These are phyloP conservation scores for Alternaria novae-zelandiae DNA, from an alignment of 2,329 filamentous ascomycete genomes.

Conservation along the genomic window DNA sequence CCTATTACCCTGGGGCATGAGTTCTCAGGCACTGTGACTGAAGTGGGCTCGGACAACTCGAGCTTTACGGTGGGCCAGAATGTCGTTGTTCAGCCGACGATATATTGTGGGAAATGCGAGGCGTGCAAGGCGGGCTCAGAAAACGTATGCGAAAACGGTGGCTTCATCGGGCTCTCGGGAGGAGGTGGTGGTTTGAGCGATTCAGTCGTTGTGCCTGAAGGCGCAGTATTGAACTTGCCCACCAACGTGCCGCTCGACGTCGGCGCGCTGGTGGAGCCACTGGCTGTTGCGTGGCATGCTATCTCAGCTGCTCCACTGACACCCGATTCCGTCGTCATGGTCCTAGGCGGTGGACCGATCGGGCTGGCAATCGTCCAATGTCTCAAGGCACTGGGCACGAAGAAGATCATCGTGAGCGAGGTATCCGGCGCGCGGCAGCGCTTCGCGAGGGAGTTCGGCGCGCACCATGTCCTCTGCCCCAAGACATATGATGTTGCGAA, in stretches of 20 bases:
- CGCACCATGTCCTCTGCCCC: conserved; percentile 62
- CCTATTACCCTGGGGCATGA: conserved; percentile 71
- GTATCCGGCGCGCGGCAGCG: conserved; percentile 58
- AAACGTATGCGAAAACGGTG: conserved; percentile 65
- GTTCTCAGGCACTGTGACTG: conserved; percentile 65
- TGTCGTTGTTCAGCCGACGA: conserved; percentile 66
- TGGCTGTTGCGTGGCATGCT: conserved; percentile 70
- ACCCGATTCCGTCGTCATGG: conserved; percentile 56
- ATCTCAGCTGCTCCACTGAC: conserved; percentile 58
- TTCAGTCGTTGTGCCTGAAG: conserved; percentile 59
- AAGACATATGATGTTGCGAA: conserved; percentile 57
- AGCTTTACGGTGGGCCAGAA: conserved; percentile 60
- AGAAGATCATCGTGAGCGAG: conserved; percentile 65
- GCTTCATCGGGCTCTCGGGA: conserved; percentile 59
- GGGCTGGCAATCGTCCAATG: conserved; percentile 66
- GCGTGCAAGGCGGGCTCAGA: conserved; percentile 60
- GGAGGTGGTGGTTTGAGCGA: conserved; percentile 64
- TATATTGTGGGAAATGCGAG: conserved; percentile 63
- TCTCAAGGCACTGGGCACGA: conserved; percentile 61
- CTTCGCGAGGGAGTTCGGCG: conserved; percentile 62
- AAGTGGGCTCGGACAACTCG: conserved; percentile 61
- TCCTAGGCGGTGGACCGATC: conserved; percentile 69
- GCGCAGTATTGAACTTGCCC: conserved; percentile 59
- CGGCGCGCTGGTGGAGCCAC: conserved; percentile 66
- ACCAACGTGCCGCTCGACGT: conserved; percentile 60